Percentiles rank a stretch among this genome's conserved stretches.
phyloP scores from a whole-genome alignment of 768 basidiomycete genomes.

The Termitomyces eurrhizus region DNA sequence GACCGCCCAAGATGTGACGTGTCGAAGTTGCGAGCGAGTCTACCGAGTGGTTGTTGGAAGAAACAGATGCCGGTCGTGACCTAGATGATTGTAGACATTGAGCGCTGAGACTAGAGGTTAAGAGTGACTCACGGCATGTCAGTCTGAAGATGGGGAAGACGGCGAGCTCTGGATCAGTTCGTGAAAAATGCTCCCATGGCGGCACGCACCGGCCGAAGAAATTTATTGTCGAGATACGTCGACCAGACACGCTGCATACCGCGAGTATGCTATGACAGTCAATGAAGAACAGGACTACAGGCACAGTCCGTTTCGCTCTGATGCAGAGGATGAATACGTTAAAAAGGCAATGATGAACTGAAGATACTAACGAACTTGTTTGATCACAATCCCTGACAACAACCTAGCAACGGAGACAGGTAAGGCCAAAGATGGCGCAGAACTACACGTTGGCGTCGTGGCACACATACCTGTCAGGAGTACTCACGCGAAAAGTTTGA shows the following conservation, averaged over 20 bases:
- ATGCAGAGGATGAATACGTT: neutral
- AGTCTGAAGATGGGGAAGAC: slow-evolving; percentile 7
- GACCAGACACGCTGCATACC: slow-evolving; percentile 52
- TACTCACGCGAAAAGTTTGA: too few relatives aligned
- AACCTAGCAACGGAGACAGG: neutral
- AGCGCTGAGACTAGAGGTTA: neutral
- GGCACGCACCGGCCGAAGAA: slow-evolving; percentile 18
- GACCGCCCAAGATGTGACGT: slow-evolving; percentile 40
- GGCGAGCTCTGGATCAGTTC: slow-evolving; percentile 1
- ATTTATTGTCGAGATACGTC: slow-evolving; percentile 37
- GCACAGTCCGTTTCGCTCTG: neutral
- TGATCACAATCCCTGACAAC: neutral
- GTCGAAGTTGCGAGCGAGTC: slow-evolving; percentile 46
- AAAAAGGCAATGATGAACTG: neutral
- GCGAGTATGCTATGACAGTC: neutral
- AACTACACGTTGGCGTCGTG: neutral
- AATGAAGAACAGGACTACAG: neutral
- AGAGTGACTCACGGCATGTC: slow-evolving; percentile 15
- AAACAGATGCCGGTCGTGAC: slow-evolving; percentile 35
- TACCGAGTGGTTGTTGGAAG: slow-evolving; percentile 33
- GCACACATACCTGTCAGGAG: neutral
- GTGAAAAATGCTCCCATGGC: slow-evolving; percentile 10
- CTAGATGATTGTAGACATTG: slow-evolving; percentile 19
- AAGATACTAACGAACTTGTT: neutral
- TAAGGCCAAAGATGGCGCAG: neutral